phyloP scores from a whole-genome alignment of 148 eudicot species.

The Amaranthus cruentus region DNA sequence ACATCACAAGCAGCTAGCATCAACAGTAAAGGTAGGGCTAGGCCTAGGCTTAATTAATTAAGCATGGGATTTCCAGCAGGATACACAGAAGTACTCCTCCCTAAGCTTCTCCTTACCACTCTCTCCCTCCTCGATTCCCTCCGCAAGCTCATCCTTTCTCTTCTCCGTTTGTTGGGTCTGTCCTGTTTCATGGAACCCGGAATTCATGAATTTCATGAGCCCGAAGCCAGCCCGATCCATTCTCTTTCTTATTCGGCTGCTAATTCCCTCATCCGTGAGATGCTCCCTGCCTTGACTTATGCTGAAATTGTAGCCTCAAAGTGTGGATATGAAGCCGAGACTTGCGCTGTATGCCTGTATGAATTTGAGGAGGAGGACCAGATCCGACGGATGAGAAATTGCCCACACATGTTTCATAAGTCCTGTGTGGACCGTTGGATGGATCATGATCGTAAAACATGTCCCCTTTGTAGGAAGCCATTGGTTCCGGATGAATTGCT shows the following conservation, averaged over 20 bases:
- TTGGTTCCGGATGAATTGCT: constrained; percentile 51
- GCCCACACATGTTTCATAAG: constrained; percentile 47
- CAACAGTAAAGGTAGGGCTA: not conserved
- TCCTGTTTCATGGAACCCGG: constrained; percentile 31
- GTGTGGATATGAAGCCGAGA: constrained; percentile 21
- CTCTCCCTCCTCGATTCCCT: constrained; percentile 33
- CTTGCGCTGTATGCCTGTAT: constrained; percentile 51
- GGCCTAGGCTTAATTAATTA: not conserved
- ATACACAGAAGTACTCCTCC: constrained; percentile 48
- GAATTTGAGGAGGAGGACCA: constrained; percentile 45
- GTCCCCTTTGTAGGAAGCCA: constrained; percentile 48
- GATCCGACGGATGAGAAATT: constrained; percentile 50
- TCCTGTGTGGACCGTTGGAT: constrained; percentile 75
- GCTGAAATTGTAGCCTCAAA: constrained; percentile 27
- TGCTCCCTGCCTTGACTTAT: constrained; percentile 52
- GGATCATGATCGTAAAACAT: constrained; percentile 54
- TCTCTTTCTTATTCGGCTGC: constrained; percentile 36
- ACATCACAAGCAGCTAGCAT: too few relatives aligned
- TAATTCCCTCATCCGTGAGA: constrained; percentile 46
- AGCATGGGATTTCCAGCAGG: constrained; percentile 58
- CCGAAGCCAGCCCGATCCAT: constrained; percentile 14
- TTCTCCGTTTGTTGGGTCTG: constrained; percentile 36
- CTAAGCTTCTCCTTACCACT: constrained; percentile 32
- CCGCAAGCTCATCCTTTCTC: constrained; percentile 27
- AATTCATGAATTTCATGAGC: not conserved